Evolutionary conservation across 148 eudicot genomes (phyloP), one percentile per base, ranked within the genome.

Genomic region (Vaccinium myrtillus): DNA sequence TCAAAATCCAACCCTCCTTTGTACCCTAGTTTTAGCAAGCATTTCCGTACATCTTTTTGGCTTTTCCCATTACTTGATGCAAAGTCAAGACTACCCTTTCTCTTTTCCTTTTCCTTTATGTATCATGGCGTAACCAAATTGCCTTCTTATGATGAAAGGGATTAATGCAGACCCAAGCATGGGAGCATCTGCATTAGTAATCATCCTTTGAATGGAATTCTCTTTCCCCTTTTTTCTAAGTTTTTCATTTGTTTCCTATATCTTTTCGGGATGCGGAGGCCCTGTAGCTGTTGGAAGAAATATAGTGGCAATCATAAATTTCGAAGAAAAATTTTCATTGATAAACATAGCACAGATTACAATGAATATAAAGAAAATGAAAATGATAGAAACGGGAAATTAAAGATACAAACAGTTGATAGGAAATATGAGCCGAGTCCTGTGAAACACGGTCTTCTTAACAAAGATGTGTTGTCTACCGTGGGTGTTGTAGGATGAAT

Each of bases 61-160:
- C 39, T 70, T 15, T 27, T 3, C 43, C 46, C 75, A 70, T 3
- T 65, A n/a, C 30, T n/a, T 65, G 3, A 23, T 2, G 5, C 71
- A 23, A 63, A 65, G 71, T 23, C 32, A 65, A n/a, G 71, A 6
- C 65, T 5, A 13, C 58, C 73, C 32, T 25, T 25, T 25, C 21
- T 18, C 39, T n/a, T 46, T 21, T 46, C 27, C 2, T 25, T 75
- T 58, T 46, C 36, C 36, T 32, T 75, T 75, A 9, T 75, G 53
- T 46, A 30, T 75, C 21, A 1, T 21, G 78, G 48, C 30, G 14
- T 75, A 46, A 19, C 78, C 13, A 48, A 75, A 21, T 75, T 75
- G 78, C 54, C 78, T 46, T 75, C 11, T 75, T 75, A 75, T 75
- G 53, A 8, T 46, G 54, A 75, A 75, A 75, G 54, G 46, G 6